A percentile compares a stretch with the other conserved stretches of the same genome.
Evolutionary conservation across 2,329 filamentous ascomycete species (phyloP).

Genomic region (Hortaea sp.): DNA sequence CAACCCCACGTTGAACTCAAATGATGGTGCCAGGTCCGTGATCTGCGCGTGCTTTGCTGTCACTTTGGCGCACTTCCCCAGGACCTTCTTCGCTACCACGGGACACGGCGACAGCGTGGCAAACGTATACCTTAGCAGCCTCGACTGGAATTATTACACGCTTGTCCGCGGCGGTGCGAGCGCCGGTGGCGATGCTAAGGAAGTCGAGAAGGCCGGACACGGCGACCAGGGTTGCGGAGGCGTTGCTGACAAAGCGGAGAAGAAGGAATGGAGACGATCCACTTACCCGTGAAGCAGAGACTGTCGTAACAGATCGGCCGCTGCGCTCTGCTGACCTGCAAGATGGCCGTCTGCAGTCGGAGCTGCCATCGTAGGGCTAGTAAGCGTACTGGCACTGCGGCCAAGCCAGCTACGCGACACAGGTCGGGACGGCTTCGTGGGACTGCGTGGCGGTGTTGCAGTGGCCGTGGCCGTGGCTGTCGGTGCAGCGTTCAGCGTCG

Average conservation of each 20-base stretch:
- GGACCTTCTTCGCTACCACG: too few relatives aligned
- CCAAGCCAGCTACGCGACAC: slow-evolving; percentile 13
- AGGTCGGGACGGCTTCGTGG: slow-evolving; percentile 4
- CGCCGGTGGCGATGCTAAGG: background rate
- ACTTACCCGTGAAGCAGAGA: slow-evolving; percentile 47
- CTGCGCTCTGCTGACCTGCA: slow-evolving; percentile 35
- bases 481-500: slow-evolving; percentile 11
- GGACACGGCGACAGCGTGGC: too few relatives aligned
- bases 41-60: background rate
- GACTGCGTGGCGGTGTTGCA: background rate
- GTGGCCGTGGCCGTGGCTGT: slow-evolving; percentile 5
- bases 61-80: background rate
- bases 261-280: background rate
- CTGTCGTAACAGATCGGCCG: slow-evolving; percentile 49
- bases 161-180: background rate
- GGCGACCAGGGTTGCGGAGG: background rate
- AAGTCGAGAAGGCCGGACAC: background rate
- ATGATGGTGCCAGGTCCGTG: background rate
- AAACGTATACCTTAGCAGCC: too few relatives aligned
- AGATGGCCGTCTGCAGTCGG: slow-evolving; percentile 30
- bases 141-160: too few relatives aligned
- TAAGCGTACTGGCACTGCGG: slow-evolving; percentile 7
- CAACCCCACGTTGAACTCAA: background rate
- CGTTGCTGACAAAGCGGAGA: background rate
- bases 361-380: slow-evolving; percentile 9